phyloP scores from a whole-genome alignment of 176 grass and related monocot genomes.

The Pharus latifolius region DNA sequence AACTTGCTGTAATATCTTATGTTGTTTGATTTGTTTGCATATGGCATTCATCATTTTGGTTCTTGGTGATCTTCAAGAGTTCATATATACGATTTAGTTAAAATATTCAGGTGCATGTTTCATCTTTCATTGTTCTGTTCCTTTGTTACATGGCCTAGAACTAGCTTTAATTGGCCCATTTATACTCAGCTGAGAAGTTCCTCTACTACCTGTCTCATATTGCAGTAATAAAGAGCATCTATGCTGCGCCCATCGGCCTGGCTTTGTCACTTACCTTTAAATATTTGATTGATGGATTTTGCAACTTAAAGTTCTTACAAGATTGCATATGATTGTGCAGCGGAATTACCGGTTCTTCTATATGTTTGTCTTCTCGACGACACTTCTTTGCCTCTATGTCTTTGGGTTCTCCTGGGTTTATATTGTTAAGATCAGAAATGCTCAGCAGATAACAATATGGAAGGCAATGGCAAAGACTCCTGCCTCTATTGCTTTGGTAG shows the following conservation, averaged over 20 bases:
- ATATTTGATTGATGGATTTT: background rate
- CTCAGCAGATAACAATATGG: constrained; percentile 73
- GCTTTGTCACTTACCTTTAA: too few relatives aligned
- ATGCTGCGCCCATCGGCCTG: background rate
- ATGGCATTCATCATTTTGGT: background rate
- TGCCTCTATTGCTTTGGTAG: constrained; percentile 65
- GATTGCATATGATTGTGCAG: constrained; percentile 38
- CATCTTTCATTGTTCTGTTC: background rate
- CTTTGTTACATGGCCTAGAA: background rate
- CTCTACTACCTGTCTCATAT: background rate
- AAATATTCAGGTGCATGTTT: background rate
- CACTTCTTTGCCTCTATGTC: constrained; percentile 78
- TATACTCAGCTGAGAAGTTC: background rate
- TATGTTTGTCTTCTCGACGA: constrained; percentile 95
- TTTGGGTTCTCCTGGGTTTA: constrained; percentile 85
- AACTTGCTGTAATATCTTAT: background rate
- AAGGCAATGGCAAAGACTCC: constrained; percentile 76
- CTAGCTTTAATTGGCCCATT: background rate
- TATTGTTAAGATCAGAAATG: constrained; percentile 84
- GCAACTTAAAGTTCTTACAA: constrained; percentile 1
- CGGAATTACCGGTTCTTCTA: constrained; percentile 96
- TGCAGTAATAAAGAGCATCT: background rate
- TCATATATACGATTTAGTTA: background rate
- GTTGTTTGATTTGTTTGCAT: background rate
- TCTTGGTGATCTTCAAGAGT: background rate